Conservation (phyloP, 352 stramenopile species). For the Stramenopiles sp. region DNA sequence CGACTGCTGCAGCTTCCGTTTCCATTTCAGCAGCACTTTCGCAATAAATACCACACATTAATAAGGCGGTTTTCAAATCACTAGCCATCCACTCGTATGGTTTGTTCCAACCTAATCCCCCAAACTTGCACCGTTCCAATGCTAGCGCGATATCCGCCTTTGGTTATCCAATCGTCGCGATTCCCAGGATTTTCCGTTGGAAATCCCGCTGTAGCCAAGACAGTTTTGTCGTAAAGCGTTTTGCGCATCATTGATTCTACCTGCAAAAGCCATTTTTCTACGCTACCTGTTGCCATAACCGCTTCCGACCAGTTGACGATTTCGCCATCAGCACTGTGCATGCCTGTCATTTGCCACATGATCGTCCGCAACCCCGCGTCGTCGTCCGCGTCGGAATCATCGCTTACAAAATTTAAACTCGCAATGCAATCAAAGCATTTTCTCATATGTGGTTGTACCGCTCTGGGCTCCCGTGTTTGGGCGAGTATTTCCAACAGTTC, state of each 20-base stretch:
- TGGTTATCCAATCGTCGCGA: no score
- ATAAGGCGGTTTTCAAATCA: constrained; percentile 75
- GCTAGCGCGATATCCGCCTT: constrained; percentile 78
- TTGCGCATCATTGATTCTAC: constrained; percentile 36
- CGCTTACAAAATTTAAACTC: constrained; percentile 51
- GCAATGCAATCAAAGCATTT: constrained; percentile 76
- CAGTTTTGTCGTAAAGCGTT: constrained; percentile 45
- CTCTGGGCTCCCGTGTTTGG: constrained; percentile 56
- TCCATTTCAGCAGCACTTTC: no score
- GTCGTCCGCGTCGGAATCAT: constrained; percentile 44
- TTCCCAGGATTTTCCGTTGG: constrained; percentile 65
- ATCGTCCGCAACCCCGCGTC: constrained; percentile 50
- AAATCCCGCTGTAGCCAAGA: constrained; percentile 53
- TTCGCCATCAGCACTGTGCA: constrained; percentile 67
- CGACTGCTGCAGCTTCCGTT: no score
- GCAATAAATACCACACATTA: no score
- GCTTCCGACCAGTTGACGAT: constrained; percentile 45
- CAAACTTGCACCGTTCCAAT: constrained; percentile 73
- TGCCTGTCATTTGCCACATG: constrained; percentile 61
- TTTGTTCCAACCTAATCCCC: constrained; percentile 78
- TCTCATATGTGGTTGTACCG: constrained; percentile 68
- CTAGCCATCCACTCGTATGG: constrained; percentile 87
- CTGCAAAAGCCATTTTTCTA: no score
- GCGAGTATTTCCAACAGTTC: constrained; percentile 57
- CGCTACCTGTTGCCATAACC: constrained; percentile 57